phyloP scores from a whole-genome alignment of 2,329 filamentous ascomycete species.

The Penicillium italicum region DNA sequence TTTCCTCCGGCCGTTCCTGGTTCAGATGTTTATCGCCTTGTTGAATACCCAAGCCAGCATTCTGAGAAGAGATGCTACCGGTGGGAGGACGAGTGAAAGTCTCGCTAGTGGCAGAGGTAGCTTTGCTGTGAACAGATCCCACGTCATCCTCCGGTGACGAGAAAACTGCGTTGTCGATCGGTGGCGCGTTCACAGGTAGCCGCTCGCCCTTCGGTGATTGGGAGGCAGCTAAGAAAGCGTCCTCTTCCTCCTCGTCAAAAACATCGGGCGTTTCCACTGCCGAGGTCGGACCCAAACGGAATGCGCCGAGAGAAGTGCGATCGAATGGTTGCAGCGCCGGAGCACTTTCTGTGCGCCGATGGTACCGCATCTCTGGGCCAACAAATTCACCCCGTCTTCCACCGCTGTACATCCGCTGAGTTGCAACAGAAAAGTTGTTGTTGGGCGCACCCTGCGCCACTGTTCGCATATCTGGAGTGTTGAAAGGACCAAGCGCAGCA shows the following conservation, averaged over 20 bases:
- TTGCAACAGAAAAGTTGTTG: constrained; percentile 40
- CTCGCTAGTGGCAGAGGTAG: constrained; percentile 24
- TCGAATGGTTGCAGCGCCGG: constrained; percentile 50
- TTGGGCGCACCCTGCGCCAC: constrained; percentile 27
- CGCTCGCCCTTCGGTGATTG: constrained; percentile 25
- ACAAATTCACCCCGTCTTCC: constrained; percentile 46
- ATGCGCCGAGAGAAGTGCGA: constrained; percentile 38
- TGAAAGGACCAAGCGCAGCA: constrained; percentile 87
- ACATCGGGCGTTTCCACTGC: constrained; percentile 45
- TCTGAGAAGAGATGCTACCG: constrained; percentile 5
- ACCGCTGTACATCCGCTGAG: constrained; percentile 49
- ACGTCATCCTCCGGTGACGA: constrained; percentile 17
- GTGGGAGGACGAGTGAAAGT: constrained; percentile 22
- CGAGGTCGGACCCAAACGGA: constrained; percentile 38
- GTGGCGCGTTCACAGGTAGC: constrained; percentile 1
- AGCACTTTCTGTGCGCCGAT: constrained; percentile 50
- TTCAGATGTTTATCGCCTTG: constrained; percentile 11
- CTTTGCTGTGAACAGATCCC: constrained; percentile 24
- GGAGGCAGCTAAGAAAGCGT: constrained; percentile 46
- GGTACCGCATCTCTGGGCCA: constrained; percentile 49
- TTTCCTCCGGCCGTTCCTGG: constrained; percentile 1
- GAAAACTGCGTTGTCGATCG: constrained; percentile 7
- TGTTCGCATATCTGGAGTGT: constrained; percentile 57
- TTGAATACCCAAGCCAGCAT: constrained; percentile 32
- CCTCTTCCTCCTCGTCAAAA: constrained; percentile 51